Base-by-base conservation (phyloP, 495 filamentous ascomycete species). In the Penicillium paradoxum region DNA sequence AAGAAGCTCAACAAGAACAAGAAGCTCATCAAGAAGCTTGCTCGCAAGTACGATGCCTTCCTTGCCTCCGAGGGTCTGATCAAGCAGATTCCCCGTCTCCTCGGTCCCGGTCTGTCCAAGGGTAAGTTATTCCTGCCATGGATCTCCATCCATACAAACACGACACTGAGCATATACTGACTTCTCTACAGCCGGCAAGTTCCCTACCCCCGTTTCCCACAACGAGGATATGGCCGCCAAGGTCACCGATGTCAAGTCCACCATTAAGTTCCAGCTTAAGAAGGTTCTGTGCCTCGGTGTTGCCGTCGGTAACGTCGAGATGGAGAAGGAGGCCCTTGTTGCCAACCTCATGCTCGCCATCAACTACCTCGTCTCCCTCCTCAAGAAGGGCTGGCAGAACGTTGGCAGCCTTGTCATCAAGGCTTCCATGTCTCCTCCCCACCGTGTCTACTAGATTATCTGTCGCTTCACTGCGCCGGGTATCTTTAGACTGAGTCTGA, bases 1-100 rank as follows among this genome's bases (percentile, higher is more conserved):
- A 97, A 97, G 88, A 98, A 98, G 86, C 88, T 98, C 59, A 98
- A 98, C 85, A 98, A 97, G 88, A 98, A 98, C 88, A 98, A 98
- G 87, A 98, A 98, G 85, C 84, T 98, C 64, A 97, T 98, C 86
- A 98, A 98, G 88, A 98, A 97, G 85, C 89, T 98, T 56, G 95
- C 93, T 59, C 90, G 91, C 81, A 97, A 97, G 81, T 97, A 98
- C 84, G 95, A 98, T 79, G 92, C 91, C 60, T 98, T 98, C 79
- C 76, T 98, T 69, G 86, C 93, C 69, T 97, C 91, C 70, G 93
- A 98, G 67, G 76, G 85, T 69, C 77, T 98, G 61, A 95, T 98
- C 85, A 96, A 95, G 83, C 95, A 97, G 83, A 97, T 98, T 67
- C 93, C 93, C 58, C 93, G 93, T 95, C 90, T 98, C 66, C 77